Base-by-base conservation (phyloP, 169 alveolate genomes). In the Cardiosporidium cionae region DNA sequence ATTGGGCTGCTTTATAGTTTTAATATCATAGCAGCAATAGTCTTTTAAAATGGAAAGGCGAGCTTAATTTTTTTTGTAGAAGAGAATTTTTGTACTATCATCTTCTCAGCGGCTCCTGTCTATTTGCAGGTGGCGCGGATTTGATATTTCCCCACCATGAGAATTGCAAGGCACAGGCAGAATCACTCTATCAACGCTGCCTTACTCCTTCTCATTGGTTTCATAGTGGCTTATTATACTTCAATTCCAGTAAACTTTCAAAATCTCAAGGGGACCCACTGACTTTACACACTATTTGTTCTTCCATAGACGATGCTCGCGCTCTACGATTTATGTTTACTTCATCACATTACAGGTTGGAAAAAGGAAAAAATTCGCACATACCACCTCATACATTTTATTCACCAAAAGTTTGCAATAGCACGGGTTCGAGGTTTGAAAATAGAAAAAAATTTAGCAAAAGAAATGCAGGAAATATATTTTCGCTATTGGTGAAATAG, bases 121-220 rank as follows among this genome's bases (percentile, higher is more conserved):
- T 9, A 16, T 63, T 9, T 9, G 9, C 22, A 44, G 99, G 99
- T 31, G 99, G 99, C 29, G 82, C 93, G 25, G 99, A 97, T 85
- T 85, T 97, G 54, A 88, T 92, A 79, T 97, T 97, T 86, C 99
- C 99, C 27, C 99, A 97, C 81, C 99, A 97, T 82, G 99, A 95
- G 74, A 97, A 97, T 77, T 98, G 95, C 76, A 88, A 96, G 23
- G 99, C 99, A 23, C 98, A 97, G 85, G 88, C 96, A 75, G 99
- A 97, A 78, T 44, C 27, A 16, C n/a, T 44, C n/a, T 16, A 44
- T 16, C 27, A 16, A 16, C 58, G n/a, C n/a, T 16, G 58, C 58
- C 58, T 16, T 44, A 44, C n/a, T 16, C 27, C 27, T 44, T 16
- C 58, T 16, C 58, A 44, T n/a, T 16, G 58, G 58, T 44, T 44